These are phyloP conservation scores for Camellia granthamiana DNA, from an alignment of 148 eudicot species.

Conservation along the genomic window DNA sequence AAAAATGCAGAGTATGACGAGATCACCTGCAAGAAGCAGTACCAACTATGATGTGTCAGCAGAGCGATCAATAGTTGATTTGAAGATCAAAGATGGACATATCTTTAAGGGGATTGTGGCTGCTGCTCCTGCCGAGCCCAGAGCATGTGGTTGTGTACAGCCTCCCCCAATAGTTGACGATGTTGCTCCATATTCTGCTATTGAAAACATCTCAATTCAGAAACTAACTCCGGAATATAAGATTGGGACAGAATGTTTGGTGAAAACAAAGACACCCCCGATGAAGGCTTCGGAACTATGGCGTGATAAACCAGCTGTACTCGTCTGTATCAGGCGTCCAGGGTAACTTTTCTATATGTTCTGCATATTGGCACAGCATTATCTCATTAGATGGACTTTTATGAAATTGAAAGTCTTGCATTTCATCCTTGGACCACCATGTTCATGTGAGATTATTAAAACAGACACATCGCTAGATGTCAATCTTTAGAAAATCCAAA, in stretches of 20 bases:
- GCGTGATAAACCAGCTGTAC: constrained; percentile 41
- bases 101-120: constrained; percentile 41
- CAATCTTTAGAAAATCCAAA: not conserved
- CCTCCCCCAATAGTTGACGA: constrained; percentile 34
- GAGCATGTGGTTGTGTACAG: constrained; percentile 48
- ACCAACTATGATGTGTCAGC: constrained; percentile 15
- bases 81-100: constrained; percentile 37
- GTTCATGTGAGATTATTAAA: not conserved
- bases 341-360: constrained; percentile 28
- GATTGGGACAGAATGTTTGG: constrained; percentile 38
- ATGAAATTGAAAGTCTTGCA: not conserved
- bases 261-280: constrained; percentile 43
- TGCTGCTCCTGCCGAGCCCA: constrained; percentile 32
- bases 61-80: constrained; percentile 31
- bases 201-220: constrained; percentile 41
- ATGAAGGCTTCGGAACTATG: constrained; percentile 46
- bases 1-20: constrained; percentile 20
- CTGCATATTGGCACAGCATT: not conserved
- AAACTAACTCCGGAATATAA: constrained; percentile 49
- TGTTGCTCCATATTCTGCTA: constrained; percentile 41
- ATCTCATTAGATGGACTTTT: not conserved
- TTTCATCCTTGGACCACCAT: not conserved
- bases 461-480: not conserved
- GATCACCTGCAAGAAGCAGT: constrained; percentile 14
- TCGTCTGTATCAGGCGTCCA: constrained; percentile 45